phyloP scores from a whole-genome alignment of 495 filamentous ascomycete species.

The Penicillium maclennaniae region DNA sequence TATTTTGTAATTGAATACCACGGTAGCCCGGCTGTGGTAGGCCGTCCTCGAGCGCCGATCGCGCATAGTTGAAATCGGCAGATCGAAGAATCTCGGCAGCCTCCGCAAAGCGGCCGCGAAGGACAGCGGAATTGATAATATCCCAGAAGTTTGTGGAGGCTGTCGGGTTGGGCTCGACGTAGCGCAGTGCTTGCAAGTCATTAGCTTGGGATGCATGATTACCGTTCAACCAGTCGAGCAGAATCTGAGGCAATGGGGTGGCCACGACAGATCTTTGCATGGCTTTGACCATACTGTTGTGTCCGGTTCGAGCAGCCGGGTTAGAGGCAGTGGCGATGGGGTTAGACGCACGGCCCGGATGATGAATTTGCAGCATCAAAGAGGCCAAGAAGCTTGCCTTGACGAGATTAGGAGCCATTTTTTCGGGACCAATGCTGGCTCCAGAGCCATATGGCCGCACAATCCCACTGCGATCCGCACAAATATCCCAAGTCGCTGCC shows the following conservation, averaged over 20 bases:
- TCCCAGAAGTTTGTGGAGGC: constrained; percentile 78
- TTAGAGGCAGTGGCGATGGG: constrained; percentile 26
- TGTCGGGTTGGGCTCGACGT: constrained; percentile 64
- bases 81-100: constrained; percentile 60
- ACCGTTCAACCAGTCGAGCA: constrained; percentile 74
- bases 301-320: constrained; percentile 19
- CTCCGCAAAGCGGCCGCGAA: constrained; percentile 66
- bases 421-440: constrained; percentile 57
- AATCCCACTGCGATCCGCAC: constrained; percentile 38
- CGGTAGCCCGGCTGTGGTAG: constrained; percentile 61
- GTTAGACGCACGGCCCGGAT: constrained; percentile 49
- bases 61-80: constrained; percentile 71
- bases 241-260: constrained; percentile 61
- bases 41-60: constrained; percentile 53
- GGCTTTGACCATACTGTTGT: constrained; percentile 30
- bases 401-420: constrained; percentile 52
- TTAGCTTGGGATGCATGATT: constrained; percentile 60
- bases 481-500: constrained; percentile 54
- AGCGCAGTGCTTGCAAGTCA: constrained; percentile 57
- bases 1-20: constrained; percentile 66
- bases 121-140: constrained; percentile 58
- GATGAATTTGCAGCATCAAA: constrained; percentile 69
- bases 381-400: constrained; percentile 72
- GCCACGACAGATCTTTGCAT: constrained; percentile 35
- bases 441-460: constrained; percentile 51